These are phyloP conservation scores for Gyrodon lividus DNA, from an alignment of 768 basidiomycete species.

Conservation along the genomic window DNA sequence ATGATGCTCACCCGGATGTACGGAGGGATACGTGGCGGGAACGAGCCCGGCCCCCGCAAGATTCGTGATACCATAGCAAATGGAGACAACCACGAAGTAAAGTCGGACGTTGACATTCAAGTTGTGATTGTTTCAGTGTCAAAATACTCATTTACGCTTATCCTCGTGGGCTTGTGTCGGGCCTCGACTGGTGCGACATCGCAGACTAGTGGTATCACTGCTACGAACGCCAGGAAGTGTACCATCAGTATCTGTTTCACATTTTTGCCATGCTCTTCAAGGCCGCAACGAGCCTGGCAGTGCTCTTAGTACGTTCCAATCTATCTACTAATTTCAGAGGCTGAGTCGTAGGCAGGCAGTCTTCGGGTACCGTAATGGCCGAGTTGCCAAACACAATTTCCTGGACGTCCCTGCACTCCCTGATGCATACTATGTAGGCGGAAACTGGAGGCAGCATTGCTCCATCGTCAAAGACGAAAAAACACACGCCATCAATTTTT, in stretches of 20 bases:
- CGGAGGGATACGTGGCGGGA: too few species aligned
- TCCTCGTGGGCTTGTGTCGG: too few species aligned
- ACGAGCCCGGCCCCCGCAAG: too few species aligned
- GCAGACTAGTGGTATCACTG: too few species aligned
- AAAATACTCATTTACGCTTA: too few species aligned
- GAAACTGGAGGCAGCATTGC: constrained; percentile 50
- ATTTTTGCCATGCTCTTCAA: constrained; percentile 13
- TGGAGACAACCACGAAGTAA: not conserved
- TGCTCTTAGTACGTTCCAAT: constrained; percentile 10
- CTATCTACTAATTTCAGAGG: not conserved
- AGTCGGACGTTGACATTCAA: not conserved
- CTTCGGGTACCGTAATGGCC: constrained; percentile 45
- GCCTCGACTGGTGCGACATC: too few species aligned
- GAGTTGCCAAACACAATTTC: constrained; percentile 40
- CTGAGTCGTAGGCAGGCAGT: constrained; percentile 34
- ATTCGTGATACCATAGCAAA: not conserved
- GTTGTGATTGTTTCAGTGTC: too few species aligned
- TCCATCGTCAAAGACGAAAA: constrained; percentile 35
- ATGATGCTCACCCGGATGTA: too few species aligned
- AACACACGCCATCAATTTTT: constrained; percentile 40
- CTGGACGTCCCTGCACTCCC: constrained; percentile 46
- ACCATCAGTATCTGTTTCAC: not conserved
- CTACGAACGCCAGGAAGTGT: not conserved
- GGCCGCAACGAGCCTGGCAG: constrained; percentile 3
- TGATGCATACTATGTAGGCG: constrained; percentile 48